Evolutionary conservation across 1,284 basidiomycete genomes (phyloP).

Genomic region (Trametes polyzona): DNA sequence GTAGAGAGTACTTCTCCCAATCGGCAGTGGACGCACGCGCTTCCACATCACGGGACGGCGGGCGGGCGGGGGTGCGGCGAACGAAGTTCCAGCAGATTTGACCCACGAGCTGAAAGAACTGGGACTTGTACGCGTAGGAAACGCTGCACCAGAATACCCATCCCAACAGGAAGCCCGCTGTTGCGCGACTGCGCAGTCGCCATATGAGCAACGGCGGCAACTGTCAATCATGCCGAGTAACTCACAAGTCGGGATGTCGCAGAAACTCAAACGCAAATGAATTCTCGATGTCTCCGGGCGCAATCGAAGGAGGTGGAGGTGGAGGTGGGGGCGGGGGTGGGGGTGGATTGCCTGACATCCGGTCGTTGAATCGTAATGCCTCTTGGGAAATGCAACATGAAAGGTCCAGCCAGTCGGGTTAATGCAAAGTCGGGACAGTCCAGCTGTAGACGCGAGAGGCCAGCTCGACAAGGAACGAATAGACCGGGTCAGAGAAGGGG

Average conservation of each 20-base stretch:
- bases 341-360: conserved; percentile 19
- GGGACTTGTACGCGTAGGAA: conserved; percentile 38
- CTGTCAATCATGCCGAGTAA: conserved; percentile 6
- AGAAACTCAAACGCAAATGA: conserved; percentile 25
- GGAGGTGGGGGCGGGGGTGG: conserved; percentile 4
- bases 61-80: not conserved
- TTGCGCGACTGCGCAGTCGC: conserved; percentile 40
- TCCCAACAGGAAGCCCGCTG: conserved; percentile 53
- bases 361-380: conserved; percentile 5
- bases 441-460: conserved; percentile 26
- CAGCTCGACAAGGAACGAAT: conserved; percentile 24
- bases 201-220: not conserved
- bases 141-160: conserved; percentile 52
- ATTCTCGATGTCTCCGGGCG: conserved; percentile 20
- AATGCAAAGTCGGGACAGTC: conserved; percentile 19
- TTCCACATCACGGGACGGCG: conserved; percentile 14
- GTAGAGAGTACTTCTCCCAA: conserved; percentile 1
- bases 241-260: conserved; percentile 36
- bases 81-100: conserved; percentile 20
- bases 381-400: conserved; percentile 13
- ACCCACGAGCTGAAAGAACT: conserved; percentile 28
- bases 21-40: conserved; percentile 11
- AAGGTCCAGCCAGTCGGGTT: conserved; percentile 22
- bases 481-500: conserved; percentile 3
- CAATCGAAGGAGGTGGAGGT: no score